Base-by-base conservation (phyloP, 129 eudicot genomes). In the Chrysanthemum makinoi region DNA sequence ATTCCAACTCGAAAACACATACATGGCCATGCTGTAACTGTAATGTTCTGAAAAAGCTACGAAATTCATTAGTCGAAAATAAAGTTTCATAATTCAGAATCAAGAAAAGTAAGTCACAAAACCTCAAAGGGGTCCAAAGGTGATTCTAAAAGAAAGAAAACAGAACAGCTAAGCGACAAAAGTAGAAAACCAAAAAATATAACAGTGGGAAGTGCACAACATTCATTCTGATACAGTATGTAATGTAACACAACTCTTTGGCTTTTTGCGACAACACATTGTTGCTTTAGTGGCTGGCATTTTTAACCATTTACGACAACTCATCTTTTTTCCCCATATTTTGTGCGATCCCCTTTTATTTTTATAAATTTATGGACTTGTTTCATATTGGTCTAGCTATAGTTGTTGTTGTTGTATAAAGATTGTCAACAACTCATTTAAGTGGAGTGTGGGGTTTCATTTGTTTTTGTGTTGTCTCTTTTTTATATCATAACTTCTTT, bases 261-360 rank as follows among this genome's bases (percentile, higher is more conserved):
- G 81, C 82, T 55, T 84, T 81, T 82, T 75, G 90, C 59, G 96
- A 82, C 69, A 80, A 87, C 89, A 87, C 53, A 73, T 81, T 90
- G 91, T 85, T 77, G 77, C 84, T 79, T 53, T 83, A 83, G 84
- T 90, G 91, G 95, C 89, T 83, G 81, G 80, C 96, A 39, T 39
- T 39, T 39, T 39, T 39, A 87, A 83, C 83, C 83, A 85, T 78
- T 83, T 75, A 70, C 49, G 93, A 89, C 96, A 85, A 84, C 85
- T 86, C 94, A 90, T 89, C 87, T 82, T 84, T 22, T 35, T 80
- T 72, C 63, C 66, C 72, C 65, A 65, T 43, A 28, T 70, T 78
- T 79, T 80, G 83, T 80, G 79, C 70, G 72, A 77, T 77, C 72
- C 52, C n/a, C 71, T 39, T 10, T 77, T 69, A 30, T 69, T 61